A percentile compares a stretch with the other conserved stretches of the same genome.
Conservation (phyloP, 257 asterid genomes). For the Verbena officinalis region DNA sequence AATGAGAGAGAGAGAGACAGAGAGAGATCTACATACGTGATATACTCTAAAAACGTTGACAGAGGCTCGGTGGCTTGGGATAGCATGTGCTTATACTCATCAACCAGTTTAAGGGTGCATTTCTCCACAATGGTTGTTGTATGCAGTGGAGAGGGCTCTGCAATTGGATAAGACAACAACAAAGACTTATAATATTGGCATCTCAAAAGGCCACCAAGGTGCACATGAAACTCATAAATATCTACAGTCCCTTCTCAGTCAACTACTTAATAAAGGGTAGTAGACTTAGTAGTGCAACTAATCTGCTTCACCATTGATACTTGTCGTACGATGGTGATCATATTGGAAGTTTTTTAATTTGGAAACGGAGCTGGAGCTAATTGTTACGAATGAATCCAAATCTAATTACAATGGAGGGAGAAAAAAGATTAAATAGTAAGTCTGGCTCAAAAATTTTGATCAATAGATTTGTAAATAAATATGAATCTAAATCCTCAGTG, state of each 20-base stretch:
- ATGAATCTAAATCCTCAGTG: constrained; percentile 1
- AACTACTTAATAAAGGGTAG: neutral
- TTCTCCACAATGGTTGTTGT: constrained; percentile 97
- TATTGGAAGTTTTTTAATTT: constrained; percentile 8
- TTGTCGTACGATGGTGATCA: neutral
- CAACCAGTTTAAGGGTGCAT: constrained; percentile 88
- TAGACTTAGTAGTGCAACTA: neutral
- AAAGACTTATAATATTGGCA: constrained; percentile 8
- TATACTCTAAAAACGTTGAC: constrained; percentile 79
- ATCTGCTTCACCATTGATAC: neutral
- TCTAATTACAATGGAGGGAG: neutral
- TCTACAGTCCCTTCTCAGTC: neutral
- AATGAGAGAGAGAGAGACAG: constrained; percentile 5
- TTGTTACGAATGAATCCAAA: constrained; percentile 11
- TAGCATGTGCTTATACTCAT: constrained; percentile 88
- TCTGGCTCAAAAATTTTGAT: constrained; percentile 7
- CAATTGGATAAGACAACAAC: constrained; percentile 27
- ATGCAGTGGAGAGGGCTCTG: constrained; percentile 93
- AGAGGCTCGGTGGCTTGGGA: constrained; percentile 91
- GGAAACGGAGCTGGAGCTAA: neutral
- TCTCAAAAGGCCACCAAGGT: constrained; percentile 2
- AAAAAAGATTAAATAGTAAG: neutral
- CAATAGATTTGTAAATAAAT: neutral
- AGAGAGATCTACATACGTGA: constrained; percentile 53
- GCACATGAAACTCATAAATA: constrained; percentile 8